Evolutionary conservation across 345 rosid genomes (phyloP), one percentile per base, ranked within the genome.

Genomic region (Melaleuca alternifolia): DNA sequence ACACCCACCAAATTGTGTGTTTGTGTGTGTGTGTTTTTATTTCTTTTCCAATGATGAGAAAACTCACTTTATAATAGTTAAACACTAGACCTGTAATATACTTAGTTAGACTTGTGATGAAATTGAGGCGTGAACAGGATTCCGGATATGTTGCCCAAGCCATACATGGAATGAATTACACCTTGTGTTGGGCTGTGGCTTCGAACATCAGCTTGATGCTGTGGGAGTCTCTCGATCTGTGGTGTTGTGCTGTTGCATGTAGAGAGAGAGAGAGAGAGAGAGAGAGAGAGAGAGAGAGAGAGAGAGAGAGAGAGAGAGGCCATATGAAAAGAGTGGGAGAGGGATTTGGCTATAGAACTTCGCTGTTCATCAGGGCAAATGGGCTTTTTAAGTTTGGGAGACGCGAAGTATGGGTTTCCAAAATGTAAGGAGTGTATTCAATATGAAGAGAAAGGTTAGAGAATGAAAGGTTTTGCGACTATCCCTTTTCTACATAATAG

Each of bases 161-260:
- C 44, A 62, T 28, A 30, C 6, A 62, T 62, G 76, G 41, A 8
- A 30, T 30, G 28, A 20, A 62, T 62, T 21, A 62, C 20, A 8
- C 21, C 21, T 28, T 62, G 30, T 14, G 41, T 20, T n/a, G 0
- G 24, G 61, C 28, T 0, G 0, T 7, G 61, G 13, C 61, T 56
- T 56, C 1, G 5, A 23, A n/a, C 28, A 56, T 4, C 5, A n/a
- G 24, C 61, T 56, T 2, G 1, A 56, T 9, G 61, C 0, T 10
- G 3, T 2, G 0, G 3, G 28, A n/a, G n/a, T 23, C 24, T 56
- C 61, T 56, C 61, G 14, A 56, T 56, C 24, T n/a, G 61, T 23
- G 0, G 61, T 56, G 14, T 24, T 56, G 0, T 56, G 14, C 62
- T 12, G 26, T 56, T 56, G 26, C 28, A 28, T n/a, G 62, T 56